Evolutionary conservation across 208 protist genomes (phyloP), one percentile per base, ranked within the genome.

Genomic region (Leishmania tropica): DNA sequence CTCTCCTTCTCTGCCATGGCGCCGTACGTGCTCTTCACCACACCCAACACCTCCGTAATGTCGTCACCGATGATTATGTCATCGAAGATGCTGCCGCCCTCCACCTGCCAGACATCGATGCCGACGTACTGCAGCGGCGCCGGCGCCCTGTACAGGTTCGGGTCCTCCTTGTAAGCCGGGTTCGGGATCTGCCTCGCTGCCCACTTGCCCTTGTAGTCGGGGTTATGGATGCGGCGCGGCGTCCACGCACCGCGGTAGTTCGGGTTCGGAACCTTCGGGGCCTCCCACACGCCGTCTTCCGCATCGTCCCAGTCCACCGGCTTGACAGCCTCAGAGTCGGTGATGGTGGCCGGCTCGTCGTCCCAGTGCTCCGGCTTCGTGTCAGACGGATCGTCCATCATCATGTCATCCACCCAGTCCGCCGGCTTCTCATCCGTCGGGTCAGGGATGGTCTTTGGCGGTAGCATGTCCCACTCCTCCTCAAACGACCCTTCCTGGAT

Each of bases 51-150:
- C 80, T 98, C 98, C 54, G 87, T 82, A 28, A 97, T 40, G 81
- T 92, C 71, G 81, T 99, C 96, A 53, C 91, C 88, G 65, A 99
- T 85, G 75, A 99, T 88, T 81, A 99, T 98, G 91, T 99, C 96
- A 81, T 99, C 95, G 85, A 99, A 99, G 86, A 99, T 98, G 84
- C 94, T 96, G 78, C 98, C 98, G 48, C 91, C 87, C 92, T 99
- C 96, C 72, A 99, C 97, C 87, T 99, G 96, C 98, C 98, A 99
- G 28, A 99, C 81, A 71, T 99, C 98, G 70, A 99, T 93, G 72
- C 96, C 98, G 56, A 99, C 88, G 80, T 89, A 85, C 82, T 87
- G 82, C 76, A 98, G 86, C 64, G 95, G 90, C 35, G 86, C 77
- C 17, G 84, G 81, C 48, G 80, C 78, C 79, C 83, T 79, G 87